phyloP scores from a whole-genome alignment of 176 grass and related monocot genomes.

The Zizania latifolia region DNA sequence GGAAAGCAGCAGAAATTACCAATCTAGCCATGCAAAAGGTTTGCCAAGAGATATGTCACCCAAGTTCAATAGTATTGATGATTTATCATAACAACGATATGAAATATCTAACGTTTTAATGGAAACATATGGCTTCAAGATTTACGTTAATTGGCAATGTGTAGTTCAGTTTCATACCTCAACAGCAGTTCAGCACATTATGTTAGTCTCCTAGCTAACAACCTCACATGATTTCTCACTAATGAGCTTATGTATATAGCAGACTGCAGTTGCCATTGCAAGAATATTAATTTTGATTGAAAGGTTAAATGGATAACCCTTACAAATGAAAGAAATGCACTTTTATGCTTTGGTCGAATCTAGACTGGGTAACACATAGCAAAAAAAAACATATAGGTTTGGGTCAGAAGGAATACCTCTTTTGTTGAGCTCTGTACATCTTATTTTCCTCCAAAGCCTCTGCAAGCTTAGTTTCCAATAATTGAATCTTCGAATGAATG shows the following conservation, averaged over 20 bases:
- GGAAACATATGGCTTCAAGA: neutral
- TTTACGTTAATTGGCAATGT: neutral
- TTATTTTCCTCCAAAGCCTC: slow-evolving; percentile 55
- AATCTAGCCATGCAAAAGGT: neutral
- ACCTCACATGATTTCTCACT: neutral
- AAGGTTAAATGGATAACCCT: neutral
- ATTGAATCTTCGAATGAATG: slow-evolving; percentile 42
- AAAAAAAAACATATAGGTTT: neutral
- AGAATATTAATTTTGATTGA: neutral
- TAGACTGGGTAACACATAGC: neutral
- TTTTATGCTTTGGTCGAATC: neutral
- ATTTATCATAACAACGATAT: neutral
- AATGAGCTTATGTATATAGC: neutral
- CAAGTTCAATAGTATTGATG: neutral
- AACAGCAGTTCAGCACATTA: neutral
- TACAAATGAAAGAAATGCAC: neutral
- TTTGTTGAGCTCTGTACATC: slow-evolving; percentile 42
- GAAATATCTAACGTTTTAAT: neutral
- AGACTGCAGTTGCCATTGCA: neutral
- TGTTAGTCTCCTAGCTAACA: neutral
- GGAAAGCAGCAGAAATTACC: neutral
- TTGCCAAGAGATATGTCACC: neutral
- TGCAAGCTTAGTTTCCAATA: slow-evolving; percentile 49
- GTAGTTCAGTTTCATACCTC: too few relatives aligned
- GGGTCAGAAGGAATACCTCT: slow-evolving; percentile 40